A percentile compares a stretch with the other conserved stretches of the same genome.
Conservation (phyloP, 768 basidiomycete species). For the Dioszegia crocea region DNA sequence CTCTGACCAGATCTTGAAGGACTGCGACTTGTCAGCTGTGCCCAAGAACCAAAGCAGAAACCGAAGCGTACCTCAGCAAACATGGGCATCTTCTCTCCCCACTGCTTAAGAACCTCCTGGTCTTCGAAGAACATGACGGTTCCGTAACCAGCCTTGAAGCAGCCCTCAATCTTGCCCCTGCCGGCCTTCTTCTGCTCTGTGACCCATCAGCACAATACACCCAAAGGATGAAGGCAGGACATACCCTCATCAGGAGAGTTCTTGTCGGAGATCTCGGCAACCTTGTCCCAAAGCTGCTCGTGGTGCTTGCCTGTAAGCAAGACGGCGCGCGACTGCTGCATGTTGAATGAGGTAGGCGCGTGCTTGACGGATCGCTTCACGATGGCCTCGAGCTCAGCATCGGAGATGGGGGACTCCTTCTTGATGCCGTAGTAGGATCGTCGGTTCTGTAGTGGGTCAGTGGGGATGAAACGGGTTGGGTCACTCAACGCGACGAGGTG, state of each 20-base stretch:
- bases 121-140: slow-evolving; percentile 52
- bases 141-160: slow-evolving; percentile 43
- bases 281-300: slow-evolving; percentile 43
- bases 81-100: slow-evolving; percentile 34
- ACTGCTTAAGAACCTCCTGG: slow-evolving; percentile 41
- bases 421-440: slow-evolving; percentile 48
- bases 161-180: slow-evolving; percentile 7
- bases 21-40: slow-evolving; percentile 9
- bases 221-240: slow-evolving; percentile 3
- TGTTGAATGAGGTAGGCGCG: slow-evolving; percentile 50
- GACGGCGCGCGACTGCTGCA: slow-evolving; percentile 47
- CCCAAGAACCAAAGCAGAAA: not conserved
- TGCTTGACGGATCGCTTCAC: slow-evolving; percentile 48
- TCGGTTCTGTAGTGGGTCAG: slow-evolving; percentile 30
- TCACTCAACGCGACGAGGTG: not conserved
- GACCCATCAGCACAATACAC: not conserved
- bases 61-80: slow-evolving; percentile 19
- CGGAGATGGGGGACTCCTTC: slow-evolving; percentile 38
- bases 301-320: slow-evolving; percentile 45
- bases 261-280: slow-evolving; percentile 3
- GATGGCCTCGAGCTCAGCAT: slow-evolving; percentile 43
- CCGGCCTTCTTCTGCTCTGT: slow-evolving; percentile 5
- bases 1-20: slow-evolving; percentile 42
- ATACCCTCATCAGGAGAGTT: slow-evolving; percentile 15
- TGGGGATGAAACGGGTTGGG: no score